A percentile compares a stretch with the other conserved stretches of the same genome.
Evolutionary conservation across 768 basidiomycete species (phyloP).

Genomic region (Trametes elegans): DNA sequence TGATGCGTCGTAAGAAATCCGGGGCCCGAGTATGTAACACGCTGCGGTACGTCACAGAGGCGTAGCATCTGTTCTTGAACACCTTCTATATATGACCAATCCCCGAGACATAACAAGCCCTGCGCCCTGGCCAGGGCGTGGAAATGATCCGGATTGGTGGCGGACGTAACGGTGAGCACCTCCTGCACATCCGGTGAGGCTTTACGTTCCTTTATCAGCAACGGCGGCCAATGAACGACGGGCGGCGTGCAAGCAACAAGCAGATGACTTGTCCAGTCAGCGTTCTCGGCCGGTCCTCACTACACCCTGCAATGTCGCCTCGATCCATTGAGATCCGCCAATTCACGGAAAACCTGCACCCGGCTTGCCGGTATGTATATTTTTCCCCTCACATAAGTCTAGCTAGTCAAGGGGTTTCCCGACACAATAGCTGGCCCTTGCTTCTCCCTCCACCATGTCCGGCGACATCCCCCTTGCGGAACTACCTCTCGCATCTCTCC

Average conservation of each 20-base stretch:
- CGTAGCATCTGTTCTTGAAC: background rate
- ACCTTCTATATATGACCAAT: background rate
- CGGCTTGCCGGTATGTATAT: too few relatives aligned
- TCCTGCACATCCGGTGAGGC: background rate
- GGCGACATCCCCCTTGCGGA: background rate
- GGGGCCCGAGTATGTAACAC: too few relatives aligned
- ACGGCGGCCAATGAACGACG: background rate
- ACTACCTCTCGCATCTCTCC: background rate
- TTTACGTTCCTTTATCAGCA: slow-evolving; percentile 1
- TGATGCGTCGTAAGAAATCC: too few relatives aligned
- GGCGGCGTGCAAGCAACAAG: background rate
- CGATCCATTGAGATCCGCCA: too few relatives aligned
- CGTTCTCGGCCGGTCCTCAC: slow-evolving; percentile 3
- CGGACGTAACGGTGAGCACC: slow-evolving; percentile 3
- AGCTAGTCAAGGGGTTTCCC: too few relatives aligned
- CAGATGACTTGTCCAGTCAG: background rate
- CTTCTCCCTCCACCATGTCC: background rate
- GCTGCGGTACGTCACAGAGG: background rate
- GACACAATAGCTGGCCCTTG: too few relatives aligned
- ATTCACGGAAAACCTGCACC: too few relatives aligned
- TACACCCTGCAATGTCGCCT: too few relatives aligned
- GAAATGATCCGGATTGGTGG: background rate
- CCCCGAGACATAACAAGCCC: background rate
- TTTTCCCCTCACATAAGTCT: too few relatives aligned
- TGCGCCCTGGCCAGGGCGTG: background rate